Base-by-base conservation (phyloP, 179 eudicot genomes). In the Corrigiola litoralis region DNA sequence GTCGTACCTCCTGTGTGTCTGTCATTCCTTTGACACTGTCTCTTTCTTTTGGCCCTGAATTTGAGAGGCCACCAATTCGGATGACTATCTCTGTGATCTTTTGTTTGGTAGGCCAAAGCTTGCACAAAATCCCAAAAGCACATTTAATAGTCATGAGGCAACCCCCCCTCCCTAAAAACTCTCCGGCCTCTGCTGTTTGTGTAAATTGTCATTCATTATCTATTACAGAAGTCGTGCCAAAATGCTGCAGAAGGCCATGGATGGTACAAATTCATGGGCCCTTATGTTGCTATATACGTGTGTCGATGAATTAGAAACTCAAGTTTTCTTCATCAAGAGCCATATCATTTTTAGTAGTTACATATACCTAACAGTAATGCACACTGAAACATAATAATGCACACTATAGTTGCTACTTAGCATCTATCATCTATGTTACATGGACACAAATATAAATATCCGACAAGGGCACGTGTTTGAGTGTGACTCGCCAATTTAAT, bases 61-160 rank as follows among this genome's bases (percentile, higher is more conserved):
- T 36, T 58, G 66, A 72, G 55, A 58, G 71, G 31, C 55, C 37
- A 65, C 70, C 75, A 11, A 31, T 64, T 36, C 5, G 56, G 49
- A 42, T 64, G 51, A 46, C 21, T 53, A 53, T 40, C 55, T 12
- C 4, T 69, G 61, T 67, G 20, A 62, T 58, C 64, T 36, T 34
- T 61, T 32, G 27, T 58, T 68, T 60, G 46, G 74, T 33, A 53
- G 62, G 61, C 46, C 68, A 54, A 47, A n/a, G n/a, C 33, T 56
- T 60, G 24, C 42, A 31, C 33, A 17, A 71, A 71, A 28, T 28
- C 27, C 60, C 36, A 64, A 72, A 42, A 20, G 16, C 23, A 65
- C 21, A 57, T 57, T 65, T 23, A 62, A 23, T 42, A 31, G 29
- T 14, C 9, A 40, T 29, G 34, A 41, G 17, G 50, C 6, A 68